Base-by-base conservation (phyloP, 1,139 yeast genomes). In the Diutina rugosa region DNA sequence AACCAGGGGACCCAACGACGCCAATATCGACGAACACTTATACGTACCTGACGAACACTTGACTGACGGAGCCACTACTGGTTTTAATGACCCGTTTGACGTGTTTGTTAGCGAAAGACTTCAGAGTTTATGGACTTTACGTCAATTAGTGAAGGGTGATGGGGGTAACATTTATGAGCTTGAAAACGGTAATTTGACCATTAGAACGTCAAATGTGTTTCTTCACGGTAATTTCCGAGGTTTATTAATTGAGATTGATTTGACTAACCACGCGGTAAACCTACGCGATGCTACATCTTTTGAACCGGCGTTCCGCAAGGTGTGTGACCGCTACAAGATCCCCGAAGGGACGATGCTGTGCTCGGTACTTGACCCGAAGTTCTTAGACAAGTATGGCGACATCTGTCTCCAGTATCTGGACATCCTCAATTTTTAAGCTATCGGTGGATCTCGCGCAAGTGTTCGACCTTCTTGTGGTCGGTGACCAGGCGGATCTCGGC, bases 131-230 rank as follows among this genome's bases (percentile, higher is more conserved):
- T 89, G 96, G 96, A 71, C 76, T 0, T 76, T 81, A 57, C 73
- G 88, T 58, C 96, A 88, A 67, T 74, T 81, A n/a, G 77, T 87
- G 53, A 79, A 81, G 61, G 95, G 95, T 2, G 93, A 87, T 60
- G 93, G 93, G 4, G 89, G 89, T 0, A 79, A 79, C 56, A 79
- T 81, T 2, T 87, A 85, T 63, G 74, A 76, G 59, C 63, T 81
- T 18, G 80, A 76, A 58, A 78, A 77, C 60, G 78, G 78, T 3
- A 73, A 74, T 56, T 65, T 77, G 59, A 66, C 67, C 9, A 74
- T 77, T n/a, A 71, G 89, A 56, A 80, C 90, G 0, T 84, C 87
- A 35, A 89, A 88, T 63, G 81, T 87, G 56, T 82, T 84, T 57
- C 71, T 87, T 16, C 93, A 87, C 65, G 95, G 95, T 1, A 77